phyloP scores from a whole-genome alignment of 257 asterid species.

The Solanum tacnaense region DNA sequence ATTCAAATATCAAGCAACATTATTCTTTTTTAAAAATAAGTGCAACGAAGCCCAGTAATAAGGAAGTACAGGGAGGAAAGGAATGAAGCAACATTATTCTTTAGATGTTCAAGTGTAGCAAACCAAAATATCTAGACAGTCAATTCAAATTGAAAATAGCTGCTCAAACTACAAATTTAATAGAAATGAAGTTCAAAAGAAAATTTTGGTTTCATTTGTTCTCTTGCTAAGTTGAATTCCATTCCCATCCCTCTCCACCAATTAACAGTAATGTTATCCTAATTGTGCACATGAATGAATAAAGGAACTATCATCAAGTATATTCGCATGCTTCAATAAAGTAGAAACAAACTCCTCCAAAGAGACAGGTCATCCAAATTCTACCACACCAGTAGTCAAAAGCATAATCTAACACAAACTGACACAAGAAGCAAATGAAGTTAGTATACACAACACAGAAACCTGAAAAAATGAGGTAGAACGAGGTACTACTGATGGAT shows the following conservation, averaged over 20 bases:
- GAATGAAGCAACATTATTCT: background rate
- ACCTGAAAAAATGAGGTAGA: slow-evolving; percentile 61
- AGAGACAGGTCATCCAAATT: background rate
- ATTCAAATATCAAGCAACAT: background rate
- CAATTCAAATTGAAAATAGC: background rate
- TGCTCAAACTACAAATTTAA: background rate
- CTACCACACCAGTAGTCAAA: background rate
- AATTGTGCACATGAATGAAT: background rate
- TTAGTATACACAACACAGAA: background rate
- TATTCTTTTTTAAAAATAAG: background rate
- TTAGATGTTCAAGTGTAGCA: background rate
- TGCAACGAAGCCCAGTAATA: background rate
- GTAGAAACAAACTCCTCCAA: background rate
- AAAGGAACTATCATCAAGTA: background rate
- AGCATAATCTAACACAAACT: background rate
- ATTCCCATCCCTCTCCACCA: background rate
- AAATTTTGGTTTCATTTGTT: background rate
- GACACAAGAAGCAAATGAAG: background rate
- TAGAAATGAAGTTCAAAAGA: background rate
- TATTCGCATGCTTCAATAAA: background rate
- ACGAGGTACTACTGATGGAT: slow-evolving; percentile 36
- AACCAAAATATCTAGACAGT: background rate
- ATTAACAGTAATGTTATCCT: background rate
- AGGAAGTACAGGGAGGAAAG: background rate
- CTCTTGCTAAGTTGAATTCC: background rate